Conservation (phyloP, 2,329 filamentous ascomycete genomes). For the Colletotrichum navitas region DNA sequence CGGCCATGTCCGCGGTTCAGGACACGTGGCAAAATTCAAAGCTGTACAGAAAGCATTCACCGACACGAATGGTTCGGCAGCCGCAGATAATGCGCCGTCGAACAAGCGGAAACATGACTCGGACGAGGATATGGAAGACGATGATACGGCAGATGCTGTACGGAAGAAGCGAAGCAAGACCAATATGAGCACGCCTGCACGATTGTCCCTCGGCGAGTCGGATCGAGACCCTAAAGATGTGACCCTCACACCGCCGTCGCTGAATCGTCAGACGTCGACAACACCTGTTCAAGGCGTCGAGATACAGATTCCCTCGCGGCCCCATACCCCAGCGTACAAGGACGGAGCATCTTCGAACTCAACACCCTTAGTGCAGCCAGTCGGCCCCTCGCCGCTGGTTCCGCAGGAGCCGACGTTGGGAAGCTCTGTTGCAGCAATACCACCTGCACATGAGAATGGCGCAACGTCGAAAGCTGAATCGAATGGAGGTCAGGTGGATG, state of each 20-base stretch:
- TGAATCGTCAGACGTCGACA: slow-evolving; percentile 62
- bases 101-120: slow-evolving; percentile 49
- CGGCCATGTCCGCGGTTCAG: slow-evolving; percentile 65
- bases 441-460: slow-evolving; percentile 36
- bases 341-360: slow-evolving; percentile 57
- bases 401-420: slow-evolving; percentile 45
- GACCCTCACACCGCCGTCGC: slow-evolving; percentile 55
- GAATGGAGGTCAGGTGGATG: slow-evolving; percentile 62
- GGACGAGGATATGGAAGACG: slow-evolving; percentile 49
- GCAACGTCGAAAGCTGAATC: slow-evolving; percentile 38
- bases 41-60: slow-evolving; percentile 6
- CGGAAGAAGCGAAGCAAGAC: slow-evolving; percentile 62
- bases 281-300: slow-evolving; percentile 69
- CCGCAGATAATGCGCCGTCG: slow-evolving; percentile 22
- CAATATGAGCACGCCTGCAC: slow-evolving; percentile 47
- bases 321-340: slow-evolving; percentile 67
- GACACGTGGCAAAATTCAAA: slow-evolving; percentile 51
- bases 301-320: slow-evolving; percentile 73
- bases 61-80: slow-evolving; percentile 33
- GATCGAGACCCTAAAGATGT: slow-evolving; percentile 43
- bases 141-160: slow-evolving; percentile 51
- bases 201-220: slow-evolving; percentile 42
- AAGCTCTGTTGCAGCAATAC: slow-evolving; percentile 27
- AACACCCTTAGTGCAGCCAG: slow-evolving; percentile 49
- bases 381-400: slow-evolving; percentile 55